Percentiles rank a stretch among this genome's conserved stretches.
Evolutionary conservation across 306 rosid species (phyloP).

Genomic region (Corylus avellana): DNA sequence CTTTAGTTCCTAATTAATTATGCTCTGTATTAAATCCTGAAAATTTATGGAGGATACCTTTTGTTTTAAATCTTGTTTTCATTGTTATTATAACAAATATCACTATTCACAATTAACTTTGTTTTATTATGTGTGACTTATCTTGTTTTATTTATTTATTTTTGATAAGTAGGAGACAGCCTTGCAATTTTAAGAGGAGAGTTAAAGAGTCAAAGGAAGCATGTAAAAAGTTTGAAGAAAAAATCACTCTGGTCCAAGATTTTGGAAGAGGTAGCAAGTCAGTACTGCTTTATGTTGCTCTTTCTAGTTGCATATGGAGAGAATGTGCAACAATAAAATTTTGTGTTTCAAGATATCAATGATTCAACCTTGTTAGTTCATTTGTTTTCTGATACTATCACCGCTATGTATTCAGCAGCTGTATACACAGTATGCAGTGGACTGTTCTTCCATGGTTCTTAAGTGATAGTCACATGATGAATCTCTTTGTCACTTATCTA

Average conservation of each 20-base stretch:
- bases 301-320: constrained; percentile 19
- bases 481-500: constrained; percentile 6
- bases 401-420: constrained; percentile 16
- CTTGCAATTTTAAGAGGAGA: constrained; percentile 91
- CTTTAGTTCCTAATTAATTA: constrained; percentile 3
- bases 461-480: constrained; percentile 8
- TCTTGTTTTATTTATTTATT: constrained; percentile 1
- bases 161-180: constrained; percentile 75
- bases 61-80: constrained; percentile 9
- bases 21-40: constrained; percentile 10
- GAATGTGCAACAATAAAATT: background rate
- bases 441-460: constrained; percentile 5
- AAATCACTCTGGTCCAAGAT: constrained; percentile 94
- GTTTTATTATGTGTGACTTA: constrained; percentile 13
- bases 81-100: constrained; percentile 12
- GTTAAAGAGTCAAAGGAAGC: constrained; percentile 95
- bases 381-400: constrained; percentile 12
- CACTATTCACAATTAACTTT: constrained; percentile 27
- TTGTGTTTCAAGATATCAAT: constrained; percentile 11
- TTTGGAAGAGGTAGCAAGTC: constrained; percentile 88
- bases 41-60: constrained; percentile 15
- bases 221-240: constrained; percentile 88
- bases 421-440: constrained; percentile 17
- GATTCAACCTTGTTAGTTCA: constrained; percentile 3
- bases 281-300: constrained; percentile 20